Evolutionary conservation across 495 filamentous ascomycete genomes (phyloP), one percentile per base, ranked within the genome.

Genomic region (Aspergillus diversus): DNA sequence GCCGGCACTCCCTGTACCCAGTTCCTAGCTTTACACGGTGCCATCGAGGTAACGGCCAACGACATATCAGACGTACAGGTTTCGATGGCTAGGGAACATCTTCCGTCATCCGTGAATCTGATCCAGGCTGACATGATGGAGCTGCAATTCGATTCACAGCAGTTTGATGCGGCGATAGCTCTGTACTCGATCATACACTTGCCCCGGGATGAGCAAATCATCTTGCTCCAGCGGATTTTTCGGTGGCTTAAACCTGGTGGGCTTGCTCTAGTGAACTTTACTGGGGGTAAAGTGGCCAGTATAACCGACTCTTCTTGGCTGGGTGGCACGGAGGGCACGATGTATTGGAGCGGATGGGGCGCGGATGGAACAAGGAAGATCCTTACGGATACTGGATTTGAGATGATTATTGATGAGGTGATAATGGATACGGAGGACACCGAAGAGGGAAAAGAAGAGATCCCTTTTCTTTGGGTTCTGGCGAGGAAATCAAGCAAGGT

Each of bases 151-250:
- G 32, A 46, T 0, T 48, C 51, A 0, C 66, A 32, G 32, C 59
- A 60, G 4, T 77, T 82, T 57, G 67, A 76, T 55, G 79, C 78
- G 1, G 78, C 82, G 2, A 39, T 80, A 11, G 76, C 61, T 0
- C 71, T 83, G 60, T 81, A 80, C 56, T 75, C 76, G 5, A 69
- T 82, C 35, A 73, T 82, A 52, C 81, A 83, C 62, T 69, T 83
- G 1, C 79, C 79, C 5, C 69, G 79, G 5, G 60, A 63, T 4
- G 77, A 83, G 59, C 79, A 81, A 48, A 60, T 31, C 3, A 56
- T 57, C 3, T 64, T 81, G 35, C 61, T 83, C 11, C 7, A 15
- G 9, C 68, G 72, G 33, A 75, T 81, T 37, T 57, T 34, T 11
- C 21, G 7, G 3, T 82, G 81, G 81, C 59, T 83, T 50, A 79